Base-by-base conservation (phyloP, 2,329 filamentous ascomycete genomes). In the Emmonsia crescens region DNA sequence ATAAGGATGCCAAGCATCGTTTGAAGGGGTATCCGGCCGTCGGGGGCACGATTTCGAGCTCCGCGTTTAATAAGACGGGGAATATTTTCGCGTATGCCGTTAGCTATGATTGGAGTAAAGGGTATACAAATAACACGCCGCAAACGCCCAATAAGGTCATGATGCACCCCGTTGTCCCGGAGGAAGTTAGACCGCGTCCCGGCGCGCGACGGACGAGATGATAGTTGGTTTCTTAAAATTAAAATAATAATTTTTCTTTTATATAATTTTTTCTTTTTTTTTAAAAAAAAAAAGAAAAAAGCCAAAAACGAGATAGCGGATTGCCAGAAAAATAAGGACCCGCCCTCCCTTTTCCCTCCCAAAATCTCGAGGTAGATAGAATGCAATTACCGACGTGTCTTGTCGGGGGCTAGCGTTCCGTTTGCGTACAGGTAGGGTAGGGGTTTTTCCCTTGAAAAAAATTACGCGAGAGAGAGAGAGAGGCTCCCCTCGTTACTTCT, bases 91-190 rank as follows among this genome's bases (percentile, higher is more conserved):
- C 89, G 19, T 94, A 94, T 69, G 91, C 92, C 31, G 85, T 96
- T 56, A 91, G 91, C 73, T 99, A 99, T 75, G 94, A 99, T 78
- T 99, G 94, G 94, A 91, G 89, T 78, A 97, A 99, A 80, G 94
- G 94, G 19, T 96, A 93, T 78, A 85, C 89, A 66, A 84, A 81
- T 67, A 97, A 97, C 77, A 94, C 80, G 31, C 85, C 85, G 62
- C 82, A 82, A 60, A 69, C 70, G 27, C 85, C 89, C 9, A 89
- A 85, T 75, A 94, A 94, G 78, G 86, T 94, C 60, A 91, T 91
- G 86, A 80, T 96, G 73, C 89, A 95, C 72, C 86, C 89, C 1
- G 84, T 95, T 14, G 78, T 77, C 38, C 80, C 79, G n/a, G 85
- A 86, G 56, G 85, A 87, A 70, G 83, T 84, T 57, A 85, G 83